phyloP scores from a whole-genome alignment of 2,329 filamentous ascomycete genomes.

The Penicillium aurantiogriseum region DNA sequence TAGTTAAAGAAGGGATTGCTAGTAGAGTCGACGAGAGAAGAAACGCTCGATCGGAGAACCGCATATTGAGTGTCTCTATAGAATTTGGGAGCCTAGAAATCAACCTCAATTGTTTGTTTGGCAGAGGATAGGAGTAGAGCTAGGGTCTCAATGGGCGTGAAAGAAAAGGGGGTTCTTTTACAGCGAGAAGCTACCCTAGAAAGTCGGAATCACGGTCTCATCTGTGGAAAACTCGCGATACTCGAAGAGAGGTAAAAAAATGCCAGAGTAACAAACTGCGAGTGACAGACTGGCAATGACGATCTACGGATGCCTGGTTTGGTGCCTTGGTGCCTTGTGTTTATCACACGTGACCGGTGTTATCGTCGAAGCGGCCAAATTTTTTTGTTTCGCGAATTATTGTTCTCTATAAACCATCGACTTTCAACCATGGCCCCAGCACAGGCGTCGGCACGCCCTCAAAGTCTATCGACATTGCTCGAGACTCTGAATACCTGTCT shows the following conservation, averaged over 20 bases:
- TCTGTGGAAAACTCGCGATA: background rate
- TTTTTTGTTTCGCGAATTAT: slow-evolving; percentile 6
- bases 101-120: slow-evolving; percentile 16
- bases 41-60: slow-evolving; percentile 32
- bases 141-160: background rate
- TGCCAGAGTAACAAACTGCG: slow-evolving; percentile 1
- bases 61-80: slow-evolving; percentile 33
- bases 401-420: background rate
- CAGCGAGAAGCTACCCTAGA: slow-evolving; percentile 1
- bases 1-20: slow-evolving; percentile 38
- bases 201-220: slow-evolving; percentile 3
- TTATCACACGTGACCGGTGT: slow-evolving; percentile 8
- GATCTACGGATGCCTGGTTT: background rate
- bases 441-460: slow-evolving; percentile 22
- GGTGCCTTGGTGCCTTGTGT: background rate
- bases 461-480: slow-evolving; percentile 32
- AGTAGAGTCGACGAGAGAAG: slow-evolving; percentile 33
- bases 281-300: slow-evolving; percentile 12
- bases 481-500: slow-evolving; percentile 38
- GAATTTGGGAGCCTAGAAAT: slow-evolving; percentile 13
- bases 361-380: slow-evolving; percentile 14
- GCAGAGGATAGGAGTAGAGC: background rate
- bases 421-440: slow-evolving; percentile 26
- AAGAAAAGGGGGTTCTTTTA: background rate
- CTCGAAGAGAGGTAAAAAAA: slow-evolving; percentile 5